A percentile compares a stretch with the other conserved stretches of the same genome.
Conservation (phyloP, 352 stramenopile species). For the Albugo candida region DNA sequence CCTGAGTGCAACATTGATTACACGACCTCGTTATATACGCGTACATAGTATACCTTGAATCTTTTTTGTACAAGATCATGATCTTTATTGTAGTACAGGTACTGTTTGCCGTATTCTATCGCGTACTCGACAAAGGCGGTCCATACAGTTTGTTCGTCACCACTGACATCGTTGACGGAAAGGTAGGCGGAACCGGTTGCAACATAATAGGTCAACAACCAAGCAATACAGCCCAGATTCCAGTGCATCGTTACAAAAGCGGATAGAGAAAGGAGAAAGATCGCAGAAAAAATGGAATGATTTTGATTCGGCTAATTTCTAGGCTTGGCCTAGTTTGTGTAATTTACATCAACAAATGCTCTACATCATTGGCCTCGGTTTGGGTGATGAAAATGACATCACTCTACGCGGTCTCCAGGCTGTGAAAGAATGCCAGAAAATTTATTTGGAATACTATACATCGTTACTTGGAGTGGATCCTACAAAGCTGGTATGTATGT, state of each 20-base stretch:
- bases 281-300: too few relatives aligned
- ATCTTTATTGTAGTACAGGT: constrained; percentile 18
- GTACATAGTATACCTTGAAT: constrained; percentile 11
- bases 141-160: constrained; percentile 15
- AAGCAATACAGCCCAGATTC: too few relatives aligned
- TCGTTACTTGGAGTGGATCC: constrained; percentile 86
- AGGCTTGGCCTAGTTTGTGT: too few relatives aligned
- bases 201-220: too few relatives aligned
- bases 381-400: constrained; percentile 98
- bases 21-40: background rate
- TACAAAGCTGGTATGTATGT: constrained; percentile 39
- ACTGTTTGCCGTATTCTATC: constrained; percentile 28
- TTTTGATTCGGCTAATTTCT: too few relatives aligned
- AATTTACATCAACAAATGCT: constrained; percentile 27
- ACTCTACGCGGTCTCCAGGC: constrained; percentile 91
- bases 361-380: constrained; percentile 94
- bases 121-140: constrained; percentile 32
- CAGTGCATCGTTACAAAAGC: too few relatives aligned
- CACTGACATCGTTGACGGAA: too few relatives aligned
- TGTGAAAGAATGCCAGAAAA: constrained; percentile 85
- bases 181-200: too few relatives aligned
- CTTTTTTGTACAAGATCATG: constrained; percentile 17
- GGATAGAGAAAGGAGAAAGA: too few relatives aligned
- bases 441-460: constrained; percentile 98
- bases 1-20: constrained; percentile 4